Base-by-base conservation (phyloP, 768 basidiomycete species). In the Calvatia gigantea region DNA sequence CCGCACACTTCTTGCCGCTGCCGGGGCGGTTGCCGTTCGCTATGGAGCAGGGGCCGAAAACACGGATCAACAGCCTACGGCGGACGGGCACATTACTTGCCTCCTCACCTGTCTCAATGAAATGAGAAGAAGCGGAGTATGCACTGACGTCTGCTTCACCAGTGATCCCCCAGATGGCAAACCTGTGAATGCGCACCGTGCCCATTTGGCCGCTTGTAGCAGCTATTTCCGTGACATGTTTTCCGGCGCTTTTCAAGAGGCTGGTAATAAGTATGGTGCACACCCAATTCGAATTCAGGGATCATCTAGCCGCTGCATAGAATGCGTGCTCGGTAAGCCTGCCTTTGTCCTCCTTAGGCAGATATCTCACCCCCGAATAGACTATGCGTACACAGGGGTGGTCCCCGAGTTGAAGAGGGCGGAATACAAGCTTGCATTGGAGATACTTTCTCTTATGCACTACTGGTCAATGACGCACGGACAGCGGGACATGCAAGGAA, bases 121-220 rank as follows among this genome's bases (percentile, higher is more conserved):
- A 19, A 47, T 47, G 46, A 33, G 46, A 31, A 47, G 17, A 19
- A 25, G 19, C 2, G 28, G 46, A 15, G 21, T 47, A 29, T 47
- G 28, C 25, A 19, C 28, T 11, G 46, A 47, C 21, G 46, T 33
- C 21, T 47, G 61, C 2, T 74, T 81, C 50, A 44, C 60, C 17
- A 57, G 70, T 1, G 47, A 54, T 23, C 50, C 54, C 14, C 60
- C 54, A 6, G 62, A 65, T 3, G 54, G 59, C 11, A 61, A 65
- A 6, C 61, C 60, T 55, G 12, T 60, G 54, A 4, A 50, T 41
- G 77, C 73, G 1, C 78, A 79, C 60, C 71, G 74, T 6, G 56
- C 66, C 3, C 73, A 75, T 54, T 62, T 80, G 33, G 69, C 70
- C 14, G 71, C 70, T 3, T 67, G 59, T 33, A 70, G 68, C 58